phyloP scores from a whole-genome alignment of 2,329 filamentous ascomycete species.

The Diplocarpon mali region DNA sequence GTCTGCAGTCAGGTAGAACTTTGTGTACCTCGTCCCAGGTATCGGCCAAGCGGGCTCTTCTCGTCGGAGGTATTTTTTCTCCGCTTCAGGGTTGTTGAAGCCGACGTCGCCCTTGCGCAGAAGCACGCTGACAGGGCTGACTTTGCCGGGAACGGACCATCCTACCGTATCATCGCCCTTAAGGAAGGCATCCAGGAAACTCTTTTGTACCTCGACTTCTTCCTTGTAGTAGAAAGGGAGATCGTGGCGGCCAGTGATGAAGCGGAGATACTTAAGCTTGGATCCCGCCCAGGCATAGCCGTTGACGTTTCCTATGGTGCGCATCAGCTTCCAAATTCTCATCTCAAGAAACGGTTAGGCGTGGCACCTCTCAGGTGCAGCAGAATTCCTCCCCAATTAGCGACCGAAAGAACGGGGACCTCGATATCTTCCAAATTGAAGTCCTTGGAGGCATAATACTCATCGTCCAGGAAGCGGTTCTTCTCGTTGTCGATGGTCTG shows the following conservation, averaged over 20 bases:
- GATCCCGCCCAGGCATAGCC: slow-evolving; percentile 54
- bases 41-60: slow-evolving; percentile 57
- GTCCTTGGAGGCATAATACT: slow-evolving; percentile 28
- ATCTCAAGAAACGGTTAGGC: too few relatives aligned
- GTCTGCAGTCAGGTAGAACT: slow-evolving; percentile 38
- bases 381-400: slow-evolving; percentile 61
- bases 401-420: slow-evolving; percentile 55
- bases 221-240: slow-evolving; percentile 62
- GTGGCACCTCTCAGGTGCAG: slow-evolving; percentile 43
- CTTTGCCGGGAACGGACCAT: slow-evolving; percentile 47
- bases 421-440: slow-evolving; percentile 55
- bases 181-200: slow-evolving; percentile 61
- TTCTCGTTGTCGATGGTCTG: slow-evolving; percentile 32
- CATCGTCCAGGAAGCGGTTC: slow-evolving; percentile 44
- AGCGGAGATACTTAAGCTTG: slow-evolving; percentile 55
- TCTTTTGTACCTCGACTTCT: slow-evolving; percentile 54
- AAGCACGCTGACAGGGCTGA: slow-evolving; percentile 42
- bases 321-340: too few relatives aligned
- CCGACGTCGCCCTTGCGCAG: slow-evolving; percentile 57
- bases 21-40: slow-evolving; percentile 50
- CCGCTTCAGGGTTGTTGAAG: slow-evolving; percentile 51
- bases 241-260: slow-evolving; percentile 61
- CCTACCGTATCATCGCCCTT: slow-evolving; percentile 52
- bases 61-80: slow-evolving; percentile 43
- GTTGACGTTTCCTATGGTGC: slow-evolving; percentile 46